Conservation (phyloP, 1,284 basidiomycete species). For the Lentinula novae-zelandiae region DNA sequence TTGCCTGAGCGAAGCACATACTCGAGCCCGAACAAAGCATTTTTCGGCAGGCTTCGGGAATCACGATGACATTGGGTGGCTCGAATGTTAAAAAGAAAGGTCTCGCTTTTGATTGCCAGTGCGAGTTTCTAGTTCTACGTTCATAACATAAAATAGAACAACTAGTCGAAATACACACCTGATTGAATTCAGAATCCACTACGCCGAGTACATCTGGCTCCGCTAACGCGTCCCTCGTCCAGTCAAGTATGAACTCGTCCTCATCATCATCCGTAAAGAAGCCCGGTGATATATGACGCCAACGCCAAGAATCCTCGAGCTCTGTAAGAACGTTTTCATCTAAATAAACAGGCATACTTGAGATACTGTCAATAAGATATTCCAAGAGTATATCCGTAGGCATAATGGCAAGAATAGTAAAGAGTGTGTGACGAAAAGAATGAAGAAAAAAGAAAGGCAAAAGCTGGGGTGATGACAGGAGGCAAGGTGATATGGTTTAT, state of each 20-base stretch:
- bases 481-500: too few species aligned
- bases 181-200: background rate
- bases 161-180: background rate
- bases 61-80: background rate
- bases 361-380: conserved; percentile 5
- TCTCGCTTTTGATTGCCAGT: background rate
- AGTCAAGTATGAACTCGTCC: background rate
- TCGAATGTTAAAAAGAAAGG: background rate
- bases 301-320: conserved; percentile 3
- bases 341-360: conserved; percentile 5
- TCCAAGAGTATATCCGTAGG: conserved; percentile 4
- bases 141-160: background rate
- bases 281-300: background rate
- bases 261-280: background rate
- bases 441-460: background rate
- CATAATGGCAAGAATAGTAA: background rate
- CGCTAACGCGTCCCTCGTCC: background rate
- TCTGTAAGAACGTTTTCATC: conserved; percentile 2
- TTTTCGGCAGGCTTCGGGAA: background rate
- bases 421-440: background rate
- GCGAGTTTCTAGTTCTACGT: background rate
- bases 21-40: background rate
- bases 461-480: background rate
- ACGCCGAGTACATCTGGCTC: conserved; percentile 3
- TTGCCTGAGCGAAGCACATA: conserved; percentile 1